phyloP scores from a whole-genome alignment of 371 early-diverging fungal species.

The Zancudomyces culisetae region DNA sequence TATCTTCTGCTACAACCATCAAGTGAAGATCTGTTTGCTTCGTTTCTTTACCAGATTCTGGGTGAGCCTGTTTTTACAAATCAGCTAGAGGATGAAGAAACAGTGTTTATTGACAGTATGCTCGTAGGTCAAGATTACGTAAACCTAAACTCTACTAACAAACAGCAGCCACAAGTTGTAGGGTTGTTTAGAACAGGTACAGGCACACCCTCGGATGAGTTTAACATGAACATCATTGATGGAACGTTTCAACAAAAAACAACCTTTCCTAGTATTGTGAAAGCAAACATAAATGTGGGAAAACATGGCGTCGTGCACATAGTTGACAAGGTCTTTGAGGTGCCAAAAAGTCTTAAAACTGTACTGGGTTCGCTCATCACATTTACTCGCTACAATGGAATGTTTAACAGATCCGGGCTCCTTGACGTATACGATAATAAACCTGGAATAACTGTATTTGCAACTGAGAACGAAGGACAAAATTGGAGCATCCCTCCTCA shows the following conservation, averaged over 20 bases:
- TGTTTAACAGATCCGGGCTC: neutral
- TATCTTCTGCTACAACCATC: no score
- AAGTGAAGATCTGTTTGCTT: neutral
- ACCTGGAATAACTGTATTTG: constrained; percentile 1
- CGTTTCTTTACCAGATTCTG: neutral
- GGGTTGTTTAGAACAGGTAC: neutral
- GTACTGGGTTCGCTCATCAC: neutral
- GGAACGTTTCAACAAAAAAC: neutral
- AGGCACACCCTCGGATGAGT: no score
- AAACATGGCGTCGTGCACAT: constrained; percentile 1
- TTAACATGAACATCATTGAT: neutral
- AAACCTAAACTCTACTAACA: neutral
- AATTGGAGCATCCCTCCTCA: neutral
- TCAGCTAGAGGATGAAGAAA: no score
- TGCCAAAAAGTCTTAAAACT: neutral
- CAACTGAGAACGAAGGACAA: neutral
- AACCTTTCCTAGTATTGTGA: neutral
- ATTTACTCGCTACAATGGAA: neutral
- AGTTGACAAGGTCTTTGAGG: neutral
- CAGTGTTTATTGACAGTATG: neutral
- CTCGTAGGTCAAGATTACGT: neutral
- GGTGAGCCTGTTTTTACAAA: neutral
- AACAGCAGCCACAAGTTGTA: neutral
- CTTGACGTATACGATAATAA: neutral
- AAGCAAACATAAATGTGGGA: neutral